Evolutionary conservation across 2,329 filamentous ascomycete genomes (phyloP).

Genomic region (Penicillium sp.): DNA sequence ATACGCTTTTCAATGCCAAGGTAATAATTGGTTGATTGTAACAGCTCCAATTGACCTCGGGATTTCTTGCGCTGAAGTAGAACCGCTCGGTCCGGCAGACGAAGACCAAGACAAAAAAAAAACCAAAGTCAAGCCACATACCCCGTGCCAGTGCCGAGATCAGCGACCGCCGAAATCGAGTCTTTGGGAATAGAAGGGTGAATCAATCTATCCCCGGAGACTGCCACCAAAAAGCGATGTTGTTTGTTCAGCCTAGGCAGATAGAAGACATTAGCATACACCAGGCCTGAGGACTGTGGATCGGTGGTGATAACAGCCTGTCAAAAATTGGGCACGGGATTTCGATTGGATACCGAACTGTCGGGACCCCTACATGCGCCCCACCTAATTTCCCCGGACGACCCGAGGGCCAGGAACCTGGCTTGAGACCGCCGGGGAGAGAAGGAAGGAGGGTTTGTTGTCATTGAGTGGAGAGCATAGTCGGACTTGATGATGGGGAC

Average conservation of each 20-base stretch:
- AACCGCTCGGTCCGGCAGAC: background rate
- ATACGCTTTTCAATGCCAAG: background rate
- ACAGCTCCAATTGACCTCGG: background rate
- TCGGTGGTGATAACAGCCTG: background rate
- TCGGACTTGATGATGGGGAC: background rate
- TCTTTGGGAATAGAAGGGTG: constrained; percentile 32
- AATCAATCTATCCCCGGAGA: constrained; percentile 26
- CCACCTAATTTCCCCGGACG: background rate
- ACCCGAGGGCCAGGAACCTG: background rate
- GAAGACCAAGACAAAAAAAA: background rate
- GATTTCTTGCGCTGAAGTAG: too few species aligned
- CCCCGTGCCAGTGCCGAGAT: constrained; percentile 38
- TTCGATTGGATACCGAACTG: constrained; percentile 9
- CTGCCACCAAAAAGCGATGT: constrained; percentile 29
- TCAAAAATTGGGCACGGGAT: constrained; percentile 2
- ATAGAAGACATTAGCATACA: background rate
- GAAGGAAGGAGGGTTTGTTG: background rate
- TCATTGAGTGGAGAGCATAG: background rate
- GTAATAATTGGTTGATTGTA: background rate
- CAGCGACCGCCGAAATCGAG: constrained; percentile 27
- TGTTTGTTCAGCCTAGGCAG: constrained; percentile 30
- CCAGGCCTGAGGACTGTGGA: background rate
- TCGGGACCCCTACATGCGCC: constrained; percentile 8
- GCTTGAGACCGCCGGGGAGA: background rate
- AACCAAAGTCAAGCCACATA: constrained; percentile 11